phyloP scores from a whole-genome alignment of 2,329 filamentous ascomycete genomes.

The Scolecobasidium constrictum region DNA sequence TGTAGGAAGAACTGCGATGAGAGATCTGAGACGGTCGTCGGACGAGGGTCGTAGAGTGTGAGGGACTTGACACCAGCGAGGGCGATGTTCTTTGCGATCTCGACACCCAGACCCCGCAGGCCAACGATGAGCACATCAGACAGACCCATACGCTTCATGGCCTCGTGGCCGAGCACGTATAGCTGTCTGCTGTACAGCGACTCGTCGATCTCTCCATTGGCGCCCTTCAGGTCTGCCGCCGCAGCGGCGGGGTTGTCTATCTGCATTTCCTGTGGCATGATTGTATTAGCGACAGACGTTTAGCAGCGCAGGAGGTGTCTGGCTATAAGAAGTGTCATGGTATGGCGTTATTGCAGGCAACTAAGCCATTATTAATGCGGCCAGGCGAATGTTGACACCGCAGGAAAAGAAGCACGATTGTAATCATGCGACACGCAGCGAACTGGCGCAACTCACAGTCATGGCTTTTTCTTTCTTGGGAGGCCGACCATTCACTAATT shows the following conservation, averaged over 20 bases:
- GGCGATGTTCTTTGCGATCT: constrained; percentile 98
- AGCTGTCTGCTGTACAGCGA: constrained; percentile 58
- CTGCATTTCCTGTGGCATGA: constrained; percentile 48
- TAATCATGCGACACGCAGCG: too few relatives aligned
- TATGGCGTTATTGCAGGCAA: neutral
- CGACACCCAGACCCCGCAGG: constrained; percentile 86
- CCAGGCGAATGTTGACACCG: too few relatives aligned
- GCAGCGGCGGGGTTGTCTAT: constrained; percentile 47
- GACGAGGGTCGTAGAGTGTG: constrained; percentile 81
- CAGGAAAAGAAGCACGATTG: too few relatives aligned
- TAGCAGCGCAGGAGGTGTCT: constrained; percentile 2
- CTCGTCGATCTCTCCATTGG: constrained; percentile 54
- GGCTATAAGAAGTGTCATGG: neutral
- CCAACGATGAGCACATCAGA: constrained; percentile 91
- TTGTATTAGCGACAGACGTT: constrained; percentile 8
- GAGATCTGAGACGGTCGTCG: constrained; percentile 74
- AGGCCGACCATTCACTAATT: constrained; percentile 24
- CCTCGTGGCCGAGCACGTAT: constrained; percentile 63
- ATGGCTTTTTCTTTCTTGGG: constrained; percentile 27
- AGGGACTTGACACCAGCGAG: constrained; percentile 96
- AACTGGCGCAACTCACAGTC: constrained; percentile 13
- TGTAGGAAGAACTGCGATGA: constrained; percentile 97
- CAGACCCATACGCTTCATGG: constrained; percentile 98
- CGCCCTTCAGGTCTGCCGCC: constrained; percentile 46
- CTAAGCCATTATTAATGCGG: neutral